phyloP scores from a whole-genome alignment of 805 yeast genomes.

The Kluyveromyces nonfermentans region DNA sequence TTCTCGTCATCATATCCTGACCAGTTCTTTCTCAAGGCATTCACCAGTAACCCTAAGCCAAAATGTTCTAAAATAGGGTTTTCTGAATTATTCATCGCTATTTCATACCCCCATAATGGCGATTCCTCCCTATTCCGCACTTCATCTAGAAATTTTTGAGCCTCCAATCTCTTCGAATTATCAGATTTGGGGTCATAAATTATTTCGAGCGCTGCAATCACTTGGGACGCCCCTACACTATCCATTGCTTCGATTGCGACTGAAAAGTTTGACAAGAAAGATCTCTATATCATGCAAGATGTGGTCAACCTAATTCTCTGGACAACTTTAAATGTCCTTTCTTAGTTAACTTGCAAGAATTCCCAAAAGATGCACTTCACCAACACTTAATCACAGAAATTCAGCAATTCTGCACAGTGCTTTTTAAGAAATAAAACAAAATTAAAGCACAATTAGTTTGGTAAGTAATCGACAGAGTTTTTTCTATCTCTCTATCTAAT shows the following conservation, averaged over 20 bases:
- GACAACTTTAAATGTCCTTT: background rate
- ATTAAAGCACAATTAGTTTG: background rate
- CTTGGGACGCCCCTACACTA: conserved; percentile 58
- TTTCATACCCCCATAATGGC: conserved; percentile 86
- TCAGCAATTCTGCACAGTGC: background rate
- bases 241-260: conserved; percentile 39
- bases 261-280: background rate
- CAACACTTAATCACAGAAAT: background rate
- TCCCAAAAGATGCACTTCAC: background rate
- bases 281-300: background rate
- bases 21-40: conserved; percentile 52
- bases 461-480: background rate
- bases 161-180: conserved; percentile 47
- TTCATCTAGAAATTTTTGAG: conserved; percentile 61
- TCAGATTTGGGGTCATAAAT: conserved; percentile 59
- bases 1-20: conserved; percentile 48
- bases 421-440: background rate
- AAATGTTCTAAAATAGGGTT: conserved; percentile 77
- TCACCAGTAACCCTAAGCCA: conserved; percentile 73
- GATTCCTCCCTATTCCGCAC: conserved; percentile 73
- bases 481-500: too few relatives aligned
- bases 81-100: conserved; percentile 53
- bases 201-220: conserved; percentile 65
- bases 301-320: background rate
- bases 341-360: background rate